Evolutionary conservation across 2,329 filamentous ascomycete species (phyloP).

Genomic region (Pezicula carpinea): DNA sequence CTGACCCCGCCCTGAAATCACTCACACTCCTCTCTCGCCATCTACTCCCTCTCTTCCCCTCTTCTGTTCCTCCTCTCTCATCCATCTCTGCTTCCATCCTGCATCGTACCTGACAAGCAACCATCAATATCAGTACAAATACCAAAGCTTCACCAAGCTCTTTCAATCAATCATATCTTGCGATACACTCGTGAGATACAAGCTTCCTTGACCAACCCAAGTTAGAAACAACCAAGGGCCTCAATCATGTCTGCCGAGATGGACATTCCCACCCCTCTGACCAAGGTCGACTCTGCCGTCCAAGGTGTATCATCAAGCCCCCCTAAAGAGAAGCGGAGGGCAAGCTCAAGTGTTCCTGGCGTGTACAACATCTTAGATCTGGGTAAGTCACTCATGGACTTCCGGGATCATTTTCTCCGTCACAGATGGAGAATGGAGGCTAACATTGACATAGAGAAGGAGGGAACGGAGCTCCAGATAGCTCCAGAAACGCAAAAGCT

Average conservation of each 20-base stretch:
- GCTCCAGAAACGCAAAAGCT: slow-evolving; percentile 81
- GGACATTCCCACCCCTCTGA: slow-evolving; percentile 48
- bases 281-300: slow-evolving; percentile 89
- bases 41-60: not conserved
- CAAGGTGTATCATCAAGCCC: slow-evolving; percentile 69
- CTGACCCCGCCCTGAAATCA: slow-evolving; percentile 2
- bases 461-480: slow-evolving; percentile 67
- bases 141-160: slow-evolving; percentile 1
- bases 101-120: slow-evolving; percentile 18
- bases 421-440: no score
- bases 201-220: slow-evolving; percentile 9
- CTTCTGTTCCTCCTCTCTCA: not conserved
- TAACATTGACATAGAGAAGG: slow-evolving; percentile 52
- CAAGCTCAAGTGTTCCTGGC: slow-evolving; percentile 68
- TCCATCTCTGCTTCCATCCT: slow-evolving; percentile 3
- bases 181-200: slow-evolving; percentile 15
- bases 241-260: slow-evolving; percentile 44
- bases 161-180: slow-evolving; percentile 9
- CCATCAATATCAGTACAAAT: not conserved
- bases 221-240: slow-evolving; percentile 6
- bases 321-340: slow-evolving; percentile 64
- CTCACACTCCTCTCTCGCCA: not conserved
- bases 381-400: slow-evolving; percentile 49
- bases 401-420: slow-evolving; percentile 2
- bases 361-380: slow-evolving; percentile 82